A percentile compares a stretch with the other conserved stretches of the same genome.
Conservation (phyloP, 148 eudicot species). For the Vaccinium corymbosum region DNA sequence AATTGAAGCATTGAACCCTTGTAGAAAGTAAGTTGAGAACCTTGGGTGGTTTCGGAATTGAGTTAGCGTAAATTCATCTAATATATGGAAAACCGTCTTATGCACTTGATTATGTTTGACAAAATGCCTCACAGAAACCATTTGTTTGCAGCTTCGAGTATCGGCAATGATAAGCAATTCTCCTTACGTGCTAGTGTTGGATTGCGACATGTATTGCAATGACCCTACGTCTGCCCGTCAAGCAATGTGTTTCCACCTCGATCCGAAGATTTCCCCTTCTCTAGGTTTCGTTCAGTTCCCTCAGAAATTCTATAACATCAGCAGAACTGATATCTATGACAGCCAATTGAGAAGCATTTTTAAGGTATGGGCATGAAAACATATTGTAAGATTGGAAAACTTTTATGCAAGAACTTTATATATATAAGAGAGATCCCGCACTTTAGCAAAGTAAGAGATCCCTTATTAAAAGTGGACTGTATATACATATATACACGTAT, state of each 20-base stretch:
- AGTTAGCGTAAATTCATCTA: background rate
- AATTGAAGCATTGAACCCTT: background rate
- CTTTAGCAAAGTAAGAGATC: no score
- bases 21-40: background rate
- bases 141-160: conserved; percentile 22
- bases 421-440: no score
- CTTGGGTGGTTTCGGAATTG: background rate
- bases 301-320: conserved; percentile 31
- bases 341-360: conserved; percentile 10
- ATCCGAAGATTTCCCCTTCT: conserved; percentile 25
- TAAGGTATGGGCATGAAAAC: background rate
- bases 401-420: background rate
- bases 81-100: no score
- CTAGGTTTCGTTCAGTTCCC: conserved; percentile 44
- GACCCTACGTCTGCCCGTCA: conserved; percentile 37
- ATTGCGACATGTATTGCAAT: conserved; percentile 50
- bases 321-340: conserved; percentile 34
- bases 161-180: conserved; percentile 36
- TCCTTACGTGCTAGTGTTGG: conserved; percentile 33
- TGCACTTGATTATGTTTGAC: no score
- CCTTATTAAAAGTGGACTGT: no score
- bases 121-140: background rate
- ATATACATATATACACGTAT: no score
- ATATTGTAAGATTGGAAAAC: background rate
- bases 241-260: conserved; percentile 27